These are phyloP conservation scores for Metschnikowia reukaufii DNA, from an alignment of 805 yeast genomes.

Conservation along the genomic window DNA sequence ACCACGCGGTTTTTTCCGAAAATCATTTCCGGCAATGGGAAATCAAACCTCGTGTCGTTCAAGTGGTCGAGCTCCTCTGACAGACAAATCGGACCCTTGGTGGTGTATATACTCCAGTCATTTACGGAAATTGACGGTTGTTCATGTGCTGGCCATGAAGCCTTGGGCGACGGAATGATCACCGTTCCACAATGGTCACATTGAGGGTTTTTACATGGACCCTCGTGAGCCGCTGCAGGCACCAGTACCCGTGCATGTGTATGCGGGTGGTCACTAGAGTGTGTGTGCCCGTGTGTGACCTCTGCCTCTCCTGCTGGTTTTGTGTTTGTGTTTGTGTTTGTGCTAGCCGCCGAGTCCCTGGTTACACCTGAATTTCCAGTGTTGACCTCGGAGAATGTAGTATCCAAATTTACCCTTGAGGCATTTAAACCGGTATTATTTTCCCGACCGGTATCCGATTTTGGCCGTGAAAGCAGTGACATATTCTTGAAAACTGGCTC, in stretches of 20 bases:
- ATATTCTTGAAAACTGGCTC: not conserved
- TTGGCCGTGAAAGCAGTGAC: not conserved
- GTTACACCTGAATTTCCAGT: too few species aligned
- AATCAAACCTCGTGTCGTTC: conserved; percentile 56
- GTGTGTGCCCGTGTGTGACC: too few species aligned
- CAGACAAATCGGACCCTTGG: conserved; percentile 73
- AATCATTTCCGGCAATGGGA: conserved; percentile 96
- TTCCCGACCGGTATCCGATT: not conserved
- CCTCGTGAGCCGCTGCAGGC: conserved; percentile 45
- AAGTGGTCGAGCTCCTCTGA: conserved; percentile 70
- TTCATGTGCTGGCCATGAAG: conserved; percentile 62
- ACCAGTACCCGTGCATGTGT: conserved; percentile 24
- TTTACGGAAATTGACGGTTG: conserved; percentile 67
- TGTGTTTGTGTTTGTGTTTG: not conserved
- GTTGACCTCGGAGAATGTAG: too few species aligned
- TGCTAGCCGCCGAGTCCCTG: not conserved
- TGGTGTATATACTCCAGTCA: conserved; percentile 75
- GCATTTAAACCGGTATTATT: not conserved
- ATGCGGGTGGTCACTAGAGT: not conserved
- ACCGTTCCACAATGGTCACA: conserved; percentile 70
- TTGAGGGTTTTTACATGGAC: conserved; percentile 42
- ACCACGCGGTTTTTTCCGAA: conserved; percentile 79
- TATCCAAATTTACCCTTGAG: too few species aligned
- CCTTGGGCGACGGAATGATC: conserved; percentile 74
- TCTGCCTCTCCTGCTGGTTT: too few species aligned